phyloP scores from a whole-genome alignment of 768 basidiomycete species.

The Suillus paluster region DNA sequence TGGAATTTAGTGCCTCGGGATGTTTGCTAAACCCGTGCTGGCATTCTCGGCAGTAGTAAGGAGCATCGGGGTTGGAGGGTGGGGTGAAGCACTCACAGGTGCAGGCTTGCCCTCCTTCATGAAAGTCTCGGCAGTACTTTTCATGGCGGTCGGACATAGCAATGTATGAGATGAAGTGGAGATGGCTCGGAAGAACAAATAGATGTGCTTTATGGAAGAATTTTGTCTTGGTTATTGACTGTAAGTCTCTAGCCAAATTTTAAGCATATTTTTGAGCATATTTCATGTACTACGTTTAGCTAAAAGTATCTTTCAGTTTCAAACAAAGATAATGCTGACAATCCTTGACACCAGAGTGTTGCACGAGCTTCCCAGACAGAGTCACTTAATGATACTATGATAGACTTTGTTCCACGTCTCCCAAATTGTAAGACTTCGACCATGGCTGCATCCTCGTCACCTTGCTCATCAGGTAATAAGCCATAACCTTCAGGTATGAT shows the following conservation, averaged over 20 bases:
- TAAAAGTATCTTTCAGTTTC: neutral
- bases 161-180: neutral
- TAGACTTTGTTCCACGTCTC: conserved; percentile 2
- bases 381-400: conserved; percentile 18
- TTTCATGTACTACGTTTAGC: too few species aligned
- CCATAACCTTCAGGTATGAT: conserved; percentile 19
- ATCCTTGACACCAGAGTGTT: conserved; percentile 19
- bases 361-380: conserved; percentile 18
- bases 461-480: conserved; percentile 16
- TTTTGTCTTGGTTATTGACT: neutral
- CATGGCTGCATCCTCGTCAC: conserved; percentile 10
- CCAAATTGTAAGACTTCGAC: conserved; percentile 14
- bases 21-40: conserved; percentile 11
- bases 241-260: neutral
- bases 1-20: neutral
- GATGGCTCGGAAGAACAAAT: neutral
- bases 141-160: neutral
- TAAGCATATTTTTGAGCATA: neutral
- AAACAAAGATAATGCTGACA: conserved; percentile 12
- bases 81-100: conserved; percentile 3
- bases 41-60: conserved; percentile 6
- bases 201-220: neutral
- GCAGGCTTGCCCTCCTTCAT: neutral
- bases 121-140: conserved; percentile 1
- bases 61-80: neutral